These are phyloP conservation scores for Neurospora sp. DNA, from an alignment of 495 filamentous ascomycete genomes.

Conservation along the genomic window DNA sequence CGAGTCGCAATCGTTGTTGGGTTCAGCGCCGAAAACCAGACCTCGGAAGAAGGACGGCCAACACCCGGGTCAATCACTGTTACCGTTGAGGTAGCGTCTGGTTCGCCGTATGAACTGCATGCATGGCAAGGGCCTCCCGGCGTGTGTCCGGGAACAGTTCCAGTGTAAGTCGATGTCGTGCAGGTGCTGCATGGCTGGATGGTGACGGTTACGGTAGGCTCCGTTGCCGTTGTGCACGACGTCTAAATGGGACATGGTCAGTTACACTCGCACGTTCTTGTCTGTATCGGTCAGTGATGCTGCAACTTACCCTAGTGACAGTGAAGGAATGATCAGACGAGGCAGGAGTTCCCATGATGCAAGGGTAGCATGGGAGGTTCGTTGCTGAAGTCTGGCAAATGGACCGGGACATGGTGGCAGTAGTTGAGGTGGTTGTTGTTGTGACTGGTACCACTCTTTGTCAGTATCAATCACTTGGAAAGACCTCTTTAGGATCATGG, in stretches of 20 bases:
- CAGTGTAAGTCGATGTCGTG: conserved; percentile 15
- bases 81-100: background rate
- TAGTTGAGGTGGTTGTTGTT: conserved; percentile 10
- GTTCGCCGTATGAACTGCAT: conserved; percentile 10
- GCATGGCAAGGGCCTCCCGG: conserved; percentile 21
- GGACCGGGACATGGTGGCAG: conserved; percentile 24
- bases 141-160: conserved; percentile 22
- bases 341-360: conserved; percentile 15
- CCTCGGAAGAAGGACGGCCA: background rate
- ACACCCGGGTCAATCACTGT: background rate
- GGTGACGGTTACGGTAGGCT: conserved; percentile 19
- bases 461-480: background rate
- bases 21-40: background rate
- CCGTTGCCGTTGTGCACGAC: conserved; percentile 11
- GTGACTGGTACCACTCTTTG: conserved; percentile 11
- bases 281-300: background rate
- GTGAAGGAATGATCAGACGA: conserved; percentile 20
- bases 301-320: conserved; percentile 19
- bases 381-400: conserved; percentile 28
- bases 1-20: background rate
- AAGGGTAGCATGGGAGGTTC: conserved; percentile 29
- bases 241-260: conserved; percentile 8
- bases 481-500: background rate
- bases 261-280: background rate
- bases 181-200: conserved; percentile 21